phyloP scores from a whole-genome alignment of 2,329 filamentous ascomycete genomes.

The Talaromyces islandicus region DNA sequence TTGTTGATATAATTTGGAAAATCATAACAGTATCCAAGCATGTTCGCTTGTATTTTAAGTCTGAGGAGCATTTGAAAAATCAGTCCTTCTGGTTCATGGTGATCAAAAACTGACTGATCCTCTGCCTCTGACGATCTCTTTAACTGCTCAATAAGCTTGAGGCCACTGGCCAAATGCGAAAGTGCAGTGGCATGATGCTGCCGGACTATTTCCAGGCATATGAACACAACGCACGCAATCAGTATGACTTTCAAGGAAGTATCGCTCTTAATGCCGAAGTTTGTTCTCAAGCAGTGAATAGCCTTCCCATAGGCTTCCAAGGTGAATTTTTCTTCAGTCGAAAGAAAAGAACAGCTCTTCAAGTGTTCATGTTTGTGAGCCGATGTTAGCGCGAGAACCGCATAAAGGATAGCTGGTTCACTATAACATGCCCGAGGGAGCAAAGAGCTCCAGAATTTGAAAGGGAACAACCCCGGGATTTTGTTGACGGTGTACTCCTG shows the following conservation, averaged over 20 bases:
- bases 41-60: background rate
- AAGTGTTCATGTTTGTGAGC: background rate
- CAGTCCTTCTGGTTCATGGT: background rate
- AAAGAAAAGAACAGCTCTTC: background rate
- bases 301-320: background rate
- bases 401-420: conserved; percentile 1
- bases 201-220: background rate
- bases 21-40: background rate
- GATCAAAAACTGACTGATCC: background rate
- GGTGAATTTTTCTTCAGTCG: background rate
- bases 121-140: background rate
- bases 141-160: background rate
- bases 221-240: background rate
- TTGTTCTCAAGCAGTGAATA: background rate
- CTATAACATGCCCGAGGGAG: background rate
- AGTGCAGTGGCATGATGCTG: background rate
- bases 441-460: background rate
- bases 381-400: background rate
- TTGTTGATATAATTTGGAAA: background rate
- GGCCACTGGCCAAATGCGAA: background rate
- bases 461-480: background rate
- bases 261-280: background rate
- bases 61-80: background rate
- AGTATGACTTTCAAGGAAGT: background rate
- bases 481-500: background rate